These are phyloP conservation scores for Suillus paluster DNA, from an alignment of 768 basidiomycete species.

Conservation along the genomic window DNA sequence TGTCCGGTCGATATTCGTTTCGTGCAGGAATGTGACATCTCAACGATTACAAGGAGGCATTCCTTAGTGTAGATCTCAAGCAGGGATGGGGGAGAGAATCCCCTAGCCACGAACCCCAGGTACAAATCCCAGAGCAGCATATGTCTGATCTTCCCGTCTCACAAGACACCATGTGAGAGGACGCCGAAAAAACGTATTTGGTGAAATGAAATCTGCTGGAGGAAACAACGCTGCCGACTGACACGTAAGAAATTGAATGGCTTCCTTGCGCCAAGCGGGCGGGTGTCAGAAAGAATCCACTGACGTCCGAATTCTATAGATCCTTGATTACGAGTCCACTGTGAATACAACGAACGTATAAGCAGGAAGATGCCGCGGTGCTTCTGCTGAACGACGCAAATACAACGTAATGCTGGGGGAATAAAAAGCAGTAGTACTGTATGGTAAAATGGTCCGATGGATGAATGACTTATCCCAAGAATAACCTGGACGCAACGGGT, in stretches of 20 bases:
- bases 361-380: conserved; percentile 6
- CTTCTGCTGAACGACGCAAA: conserved; percentile 1
- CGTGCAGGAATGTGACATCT: conserved; percentile 27
- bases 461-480: conserved; percentile 20
- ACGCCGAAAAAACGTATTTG: neutral
- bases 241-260: neutral
- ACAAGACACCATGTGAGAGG: neutral
- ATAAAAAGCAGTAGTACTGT: conserved; percentile 35
- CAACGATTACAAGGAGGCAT: conserved; percentile 29
- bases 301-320: conserved; percentile 11
- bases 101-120: too few relatives aligned
- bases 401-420: conserved; percentile 23
- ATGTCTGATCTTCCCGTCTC: neutral
- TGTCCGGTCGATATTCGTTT: conserved; percentile 13
- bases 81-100: conserved; percentile 21
- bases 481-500: conserved; percentile 30
- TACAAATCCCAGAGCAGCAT: too few relatives aligned
- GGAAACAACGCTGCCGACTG: too few relatives aligned
- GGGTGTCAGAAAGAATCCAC: neutral
- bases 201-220: neutral
- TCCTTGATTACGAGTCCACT: conserved; percentile 18
- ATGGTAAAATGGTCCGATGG: conserved; percentile 32
- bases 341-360: conserved; percentile 16
- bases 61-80: conserved; percentile 30
- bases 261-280: neutral